Evolutionary conservation across 2,329 filamentous ascomycete genomes (phyloP).

Genomic region (Daldinia eschscholtzii): DNA sequence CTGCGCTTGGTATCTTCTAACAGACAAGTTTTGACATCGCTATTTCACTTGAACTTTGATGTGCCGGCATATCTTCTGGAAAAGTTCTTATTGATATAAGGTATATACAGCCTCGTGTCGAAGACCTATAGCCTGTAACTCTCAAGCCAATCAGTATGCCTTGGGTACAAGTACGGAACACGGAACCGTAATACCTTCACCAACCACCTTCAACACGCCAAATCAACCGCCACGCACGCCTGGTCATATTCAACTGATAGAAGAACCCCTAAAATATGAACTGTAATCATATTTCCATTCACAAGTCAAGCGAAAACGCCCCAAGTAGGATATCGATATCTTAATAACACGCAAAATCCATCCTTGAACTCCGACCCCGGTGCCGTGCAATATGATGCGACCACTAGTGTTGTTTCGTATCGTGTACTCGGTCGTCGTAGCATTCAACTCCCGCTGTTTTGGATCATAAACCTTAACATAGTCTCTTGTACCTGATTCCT

Average conservation of each 20-base stretch:
- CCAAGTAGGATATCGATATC: constrained; percentile 27
- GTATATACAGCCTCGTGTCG: not conserved
- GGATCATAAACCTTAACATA: not conserved
- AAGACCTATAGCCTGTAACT: not conserved
- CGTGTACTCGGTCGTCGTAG: constrained; percentile 1
- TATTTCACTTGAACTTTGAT: not conserved
- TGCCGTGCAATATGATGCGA: constrained; percentile 23
- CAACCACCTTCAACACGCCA: not conserved
- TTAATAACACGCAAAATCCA: constrained; percentile 15
- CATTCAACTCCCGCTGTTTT: not conserved
- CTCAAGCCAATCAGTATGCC: not conserved
- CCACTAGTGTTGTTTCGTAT: not conserved
- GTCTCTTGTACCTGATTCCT: not conserved
- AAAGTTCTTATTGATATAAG: not conserved
- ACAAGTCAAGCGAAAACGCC: constrained; percentile 29
- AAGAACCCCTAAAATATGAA: constrained; percentile 5
- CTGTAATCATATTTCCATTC: constrained; percentile 20
- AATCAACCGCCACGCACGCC: not conserved
- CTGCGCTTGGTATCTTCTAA: not conserved
- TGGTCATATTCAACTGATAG: not conserved
- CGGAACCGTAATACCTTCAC: not conserved
- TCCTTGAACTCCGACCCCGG: constrained; percentile 28
- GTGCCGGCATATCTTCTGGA: not conserved
- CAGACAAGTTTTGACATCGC: not conserved
- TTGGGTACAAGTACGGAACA: too few species aligned